Evolutionary conservation across 495 filamentous ascomycete species (phyloP).

Genomic region (Immersiella caudata): DNA sequence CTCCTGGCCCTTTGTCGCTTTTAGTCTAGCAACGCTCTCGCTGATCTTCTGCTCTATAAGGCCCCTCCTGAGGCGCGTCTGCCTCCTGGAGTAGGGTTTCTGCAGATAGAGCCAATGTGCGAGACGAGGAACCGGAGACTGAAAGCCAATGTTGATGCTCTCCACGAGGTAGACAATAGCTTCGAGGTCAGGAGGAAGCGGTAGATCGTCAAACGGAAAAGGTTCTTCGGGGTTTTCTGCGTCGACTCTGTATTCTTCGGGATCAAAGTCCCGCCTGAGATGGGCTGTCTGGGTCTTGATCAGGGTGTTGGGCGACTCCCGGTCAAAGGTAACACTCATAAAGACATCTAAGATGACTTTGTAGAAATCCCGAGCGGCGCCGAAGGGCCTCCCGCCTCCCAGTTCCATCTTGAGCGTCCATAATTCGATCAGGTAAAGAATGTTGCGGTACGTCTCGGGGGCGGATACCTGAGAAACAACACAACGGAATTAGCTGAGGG

Average conservation of each 20-base stretch:
- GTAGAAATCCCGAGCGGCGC: slow-evolving; percentile 3
- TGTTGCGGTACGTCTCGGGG: slow-evolving; percentile 10
- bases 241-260: not conserved
- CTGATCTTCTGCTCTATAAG: too few relatives aligned
- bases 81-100: too few relatives aligned
- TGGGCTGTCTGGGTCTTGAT: not conserved
- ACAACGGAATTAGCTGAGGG: not conserved
- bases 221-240: not conserved
- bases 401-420: slow-evolving; percentile 7
- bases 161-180: slow-evolving; percentile 1
- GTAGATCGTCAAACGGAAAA: not conserved
- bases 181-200: not conserved
- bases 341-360: not conserved
- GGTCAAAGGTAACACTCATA: not conserved
- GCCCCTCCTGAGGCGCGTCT: too few relatives aligned
- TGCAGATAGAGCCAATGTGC: too few relatives aligned
- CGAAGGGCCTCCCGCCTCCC: slow-evolving; percentile 7
- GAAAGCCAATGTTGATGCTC: slow-evolving; percentile 9
- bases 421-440: not conserved
- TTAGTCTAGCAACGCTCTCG: too few relatives aligned
- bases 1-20: too few relatives aligned
- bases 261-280: not conserved
- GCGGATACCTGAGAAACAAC: not conserved
- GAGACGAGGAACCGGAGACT: slow-evolving; percentile 8
- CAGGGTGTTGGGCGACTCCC: not conserved